Base-by-base conservation (phyloP, 306 rosid species). In the Corylus americana region DNA sequence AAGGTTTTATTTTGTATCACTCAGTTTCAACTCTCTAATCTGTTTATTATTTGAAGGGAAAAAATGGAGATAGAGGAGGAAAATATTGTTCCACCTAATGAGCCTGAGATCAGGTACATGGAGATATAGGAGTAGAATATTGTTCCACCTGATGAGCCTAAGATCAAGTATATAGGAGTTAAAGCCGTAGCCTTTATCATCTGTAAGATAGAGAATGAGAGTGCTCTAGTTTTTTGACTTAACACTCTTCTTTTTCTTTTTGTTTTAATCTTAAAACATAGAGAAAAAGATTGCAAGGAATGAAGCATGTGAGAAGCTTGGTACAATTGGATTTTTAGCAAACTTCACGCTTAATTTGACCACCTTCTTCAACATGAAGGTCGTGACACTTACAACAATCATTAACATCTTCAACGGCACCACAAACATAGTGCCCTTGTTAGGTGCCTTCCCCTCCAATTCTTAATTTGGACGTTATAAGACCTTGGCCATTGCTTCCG, bases 241-340 rank as follows among this genome's bases (percentile, higher is more conserved):
- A 9, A 9, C 17, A 25, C 8, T 17, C 7, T 27, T 10, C 17
- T 61, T 25, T 11, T 55, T 18, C 17, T 61, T 25, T 11, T 11
- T 9, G 8, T 35, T 63, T 37, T 37, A 3, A 14, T 18, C 49
- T 66, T 17, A 1, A 1, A 35, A 39, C 17, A 8, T 66, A 20
- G 39, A 31, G 11, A 16, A 1, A 48, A 1, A 1, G 3, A 37
- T 16, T 37, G 49, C 71, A 66, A 49, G 71, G 13, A 66, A 66
- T 37, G 71, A 66, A 25, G 35, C 71, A 9, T 66, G 37, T 66
- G 71, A 66, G 71, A 66, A 66, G 71, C 49, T 37, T 7, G 71
- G 71, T 2, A 66, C 71, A 9, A 42, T 66, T 66, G 49, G 49
- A 4, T 37, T 49, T 18, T 66, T 49, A 66, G 4, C 49, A 31